These are phyloP conservation scores for Calonectria pauciramosa DNA, from an alignment of 2,329 filamentous ascomycete species.

Conservation along the genomic window DNA sequence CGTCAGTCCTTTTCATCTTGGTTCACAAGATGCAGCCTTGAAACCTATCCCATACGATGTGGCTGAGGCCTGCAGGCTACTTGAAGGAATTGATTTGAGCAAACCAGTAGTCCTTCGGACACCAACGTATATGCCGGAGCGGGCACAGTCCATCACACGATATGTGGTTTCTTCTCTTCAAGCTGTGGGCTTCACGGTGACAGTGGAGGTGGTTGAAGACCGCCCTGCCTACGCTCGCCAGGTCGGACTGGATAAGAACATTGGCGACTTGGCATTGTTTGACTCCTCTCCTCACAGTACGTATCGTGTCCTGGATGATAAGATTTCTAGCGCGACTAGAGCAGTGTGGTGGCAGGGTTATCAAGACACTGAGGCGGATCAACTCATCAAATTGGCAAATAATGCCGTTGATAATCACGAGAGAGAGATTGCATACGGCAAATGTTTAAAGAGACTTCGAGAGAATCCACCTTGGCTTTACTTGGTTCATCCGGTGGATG, in stretches of 20 bases:
- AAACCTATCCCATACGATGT: neutral
- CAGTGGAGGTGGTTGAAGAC: neutral
- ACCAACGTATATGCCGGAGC: slow-evolving; percentile 8
- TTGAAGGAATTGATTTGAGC: slow-evolving; percentile 1
- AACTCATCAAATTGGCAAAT: slow-evolving; percentile 5
- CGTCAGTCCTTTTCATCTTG: neutral
- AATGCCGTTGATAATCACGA: neutral
- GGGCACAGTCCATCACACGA: neutral
- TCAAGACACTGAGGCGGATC: neutral
- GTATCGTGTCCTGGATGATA: slow-evolving; percentile 10
- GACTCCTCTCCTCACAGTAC: slow-evolving; percentile 12
- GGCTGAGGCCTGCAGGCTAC: neutral
- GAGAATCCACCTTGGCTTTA: neutral
- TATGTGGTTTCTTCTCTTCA: neutral
- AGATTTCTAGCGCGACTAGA: neutral
- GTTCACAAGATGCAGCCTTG: neutral
- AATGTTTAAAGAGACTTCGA: neutral
- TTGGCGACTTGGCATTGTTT: slow-evolving; percentile 2
- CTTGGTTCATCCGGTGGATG: neutral
- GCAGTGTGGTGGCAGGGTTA: slow-evolving; percentile 15
- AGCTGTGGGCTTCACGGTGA: neutral
- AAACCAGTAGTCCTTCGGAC: neutral
- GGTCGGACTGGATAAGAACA: slow-evolving; percentile 2
- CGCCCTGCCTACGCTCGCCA: slow-evolving; percentile 4
- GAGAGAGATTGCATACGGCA: neutral